Percentiles rank a stretch among this genome's conserved stretches.
Evolutionary conservation across 768 basidiomycete genomes (phyloP).

Genomic region (Kwoniella newhampshirensis): DNA sequence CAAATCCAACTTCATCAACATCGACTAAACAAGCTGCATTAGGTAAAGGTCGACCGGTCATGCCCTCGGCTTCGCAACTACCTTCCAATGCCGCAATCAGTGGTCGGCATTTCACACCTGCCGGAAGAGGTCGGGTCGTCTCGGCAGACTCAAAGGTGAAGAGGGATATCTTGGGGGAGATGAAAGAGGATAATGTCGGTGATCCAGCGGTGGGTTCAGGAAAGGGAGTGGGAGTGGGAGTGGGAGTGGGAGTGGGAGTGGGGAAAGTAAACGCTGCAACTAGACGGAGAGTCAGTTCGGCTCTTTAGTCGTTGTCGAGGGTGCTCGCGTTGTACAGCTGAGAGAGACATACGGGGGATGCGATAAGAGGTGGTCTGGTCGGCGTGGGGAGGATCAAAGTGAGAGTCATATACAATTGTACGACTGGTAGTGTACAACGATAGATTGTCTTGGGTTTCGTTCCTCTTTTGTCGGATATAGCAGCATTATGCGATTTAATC

Average conservation of each 20-base stretch:
- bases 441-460: no score
- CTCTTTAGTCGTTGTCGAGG: background rate
- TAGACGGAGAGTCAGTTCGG: slow-evolving; percentile 6
- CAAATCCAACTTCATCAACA: background rate
- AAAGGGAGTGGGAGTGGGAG: no score
- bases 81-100: background rate
- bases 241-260: no score
- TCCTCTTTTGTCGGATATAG: no score
- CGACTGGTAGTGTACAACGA: no score
- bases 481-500: no score
- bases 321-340: no score
- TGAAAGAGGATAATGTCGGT: background rate
- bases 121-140: slow-evolving; percentile 1
- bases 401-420: no score
- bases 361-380: no score
- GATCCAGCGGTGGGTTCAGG: no score
- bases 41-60: slow-evolving; percentile 9
- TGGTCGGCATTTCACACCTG: slow-evolving; percentile 10
- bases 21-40: background rate
- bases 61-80: background rate
- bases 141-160: background rate
- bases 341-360: no score
- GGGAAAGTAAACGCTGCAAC: background rate
- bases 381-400: no score
- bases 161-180: slow-evolving; percentile 6